These are phyloP conservation scores for Malassezia globosa DNA, from an alignment of 1,284 basidiomycete genomes.

Conservation along the genomic window DNA sequence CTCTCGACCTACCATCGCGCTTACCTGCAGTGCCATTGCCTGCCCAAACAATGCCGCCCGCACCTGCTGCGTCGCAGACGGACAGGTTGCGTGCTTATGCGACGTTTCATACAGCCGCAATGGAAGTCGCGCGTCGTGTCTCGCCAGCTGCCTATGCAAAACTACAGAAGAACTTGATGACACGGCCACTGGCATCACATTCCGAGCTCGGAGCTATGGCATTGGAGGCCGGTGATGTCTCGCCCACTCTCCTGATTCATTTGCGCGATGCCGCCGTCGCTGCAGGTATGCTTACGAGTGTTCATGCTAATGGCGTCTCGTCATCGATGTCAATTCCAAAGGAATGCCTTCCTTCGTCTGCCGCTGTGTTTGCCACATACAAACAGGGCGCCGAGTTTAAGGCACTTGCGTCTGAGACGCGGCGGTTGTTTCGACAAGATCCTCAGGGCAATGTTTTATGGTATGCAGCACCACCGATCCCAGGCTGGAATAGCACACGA, in stretches of 20 bases:
- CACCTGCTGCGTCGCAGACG: neutral
- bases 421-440: constrained; percentile 26
- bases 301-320: neutral
- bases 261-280: constrained; percentile 13
- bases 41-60: neutral
- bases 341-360: constrained; percentile 18
- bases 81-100: constrained; percentile 13
- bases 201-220: constrained; percentile 2
- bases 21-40: neutral
- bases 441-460: constrained; percentile 27
- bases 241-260: neutral
- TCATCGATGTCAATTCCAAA: no score
- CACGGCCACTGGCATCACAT: neutral
- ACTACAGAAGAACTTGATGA: constrained; percentile 1
- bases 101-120: constrained; percentile 6
- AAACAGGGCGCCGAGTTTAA: constrained; percentile 27
- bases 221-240: neutral
- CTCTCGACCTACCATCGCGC: neutral
- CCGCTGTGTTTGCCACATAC: constrained; percentile 22
- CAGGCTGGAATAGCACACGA: constrained; percentile 13
- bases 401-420: constrained; percentile 24
- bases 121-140: constrained; percentile 2
- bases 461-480: constrained; percentile 32
- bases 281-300: constrained; percentile 1
- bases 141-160: constrained; percentile 3